These are phyloP conservation scores for Eutypa lata DNA, from an alignment of 2,329 filamentous ascomycete genomes.

Conservation along the genomic window DNA sequence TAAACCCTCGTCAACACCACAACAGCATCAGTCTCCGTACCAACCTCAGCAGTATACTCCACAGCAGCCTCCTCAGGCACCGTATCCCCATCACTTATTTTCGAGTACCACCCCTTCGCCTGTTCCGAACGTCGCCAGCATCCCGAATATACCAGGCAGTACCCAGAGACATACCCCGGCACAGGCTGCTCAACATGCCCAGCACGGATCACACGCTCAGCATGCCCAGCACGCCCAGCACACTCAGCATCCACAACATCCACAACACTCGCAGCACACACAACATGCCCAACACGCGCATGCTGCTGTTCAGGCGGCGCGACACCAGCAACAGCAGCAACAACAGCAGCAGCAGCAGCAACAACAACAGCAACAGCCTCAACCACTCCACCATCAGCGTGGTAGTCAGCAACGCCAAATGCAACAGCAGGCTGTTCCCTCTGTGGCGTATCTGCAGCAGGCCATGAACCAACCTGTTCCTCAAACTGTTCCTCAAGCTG, in stretches of 20 bases:
- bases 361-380: constrained; percentile 14
- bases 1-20: constrained; percentile 52
- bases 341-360: constrained; percentile 9
- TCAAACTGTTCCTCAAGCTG: not conserved
- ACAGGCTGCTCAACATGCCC: constrained; percentile 39
- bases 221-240: not conserved
- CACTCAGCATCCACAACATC: not conserved
- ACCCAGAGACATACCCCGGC: constrained; percentile 42
- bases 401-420: constrained; percentile 30
- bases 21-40: constrained; percentile 54
- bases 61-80: constrained; percentile 45
- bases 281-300: constrained; percentile 16
- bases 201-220: constrained; percentile 30
- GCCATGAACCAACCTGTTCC: constrained; percentile 27
- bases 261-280: not conserved
- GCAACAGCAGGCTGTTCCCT: constrained; percentile 28
- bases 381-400: constrained; percentile 32
- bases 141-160: constrained; percentile 47
- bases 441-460: constrained; percentile 30
- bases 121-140: constrained; percentile 45
- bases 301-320: constrained; percentile 23
- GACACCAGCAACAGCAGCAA: constrained; percentile 24
- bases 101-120: constrained; percentile 43
- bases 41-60: constrained; percentile 51
- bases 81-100: constrained; percentile 54